Conservation (phyloP, 768 basidiomycete species). For the Boletus rufocinnamomeus region DNA sequence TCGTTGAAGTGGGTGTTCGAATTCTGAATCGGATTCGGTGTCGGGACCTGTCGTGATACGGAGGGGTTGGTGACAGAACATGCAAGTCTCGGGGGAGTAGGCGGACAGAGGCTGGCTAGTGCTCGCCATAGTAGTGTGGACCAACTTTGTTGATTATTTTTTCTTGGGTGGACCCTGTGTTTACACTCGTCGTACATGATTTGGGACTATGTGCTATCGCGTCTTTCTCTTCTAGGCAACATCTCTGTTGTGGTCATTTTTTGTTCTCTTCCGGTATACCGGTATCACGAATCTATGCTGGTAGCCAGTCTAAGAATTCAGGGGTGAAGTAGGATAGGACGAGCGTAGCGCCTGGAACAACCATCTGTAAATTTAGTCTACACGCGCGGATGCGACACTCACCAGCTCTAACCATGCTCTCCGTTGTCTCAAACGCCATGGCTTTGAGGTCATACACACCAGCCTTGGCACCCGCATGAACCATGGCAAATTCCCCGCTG, state of each 20-base stretch:
- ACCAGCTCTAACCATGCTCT: constrained; percentile 93
- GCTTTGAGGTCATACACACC: constrained; percentile 90
- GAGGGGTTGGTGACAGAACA: constrained; percentile 25
- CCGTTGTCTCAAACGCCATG: constrained; percentile 94
- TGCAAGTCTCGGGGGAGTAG: constrained; percentile 30
- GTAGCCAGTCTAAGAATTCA: constrained; percentile 88
- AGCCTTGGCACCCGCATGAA: constrained; percentile 88
- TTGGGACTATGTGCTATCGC: not conserved
- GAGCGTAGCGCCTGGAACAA: constrained; percentile 73
- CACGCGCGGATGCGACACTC: constrained; percentile 27
- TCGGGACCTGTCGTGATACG: constrained; percentile 11
- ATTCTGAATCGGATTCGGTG: constrained; percentile 8
- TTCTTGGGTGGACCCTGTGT: not conserved
- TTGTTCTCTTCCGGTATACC: not conserved
- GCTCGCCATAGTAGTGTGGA: constrained; percentile 5
- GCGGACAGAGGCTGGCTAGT: constrained; percentile 2
- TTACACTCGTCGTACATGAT: constrained; percentile 3
- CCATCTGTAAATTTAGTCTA: constrained; percentile 7
- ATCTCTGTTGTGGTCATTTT: not conserved
- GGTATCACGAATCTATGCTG: constrained; percentile 24
- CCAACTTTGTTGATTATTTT: not conserved
- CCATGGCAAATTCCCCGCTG: constrained; percentile 97
- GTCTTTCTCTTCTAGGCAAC: not conserved
- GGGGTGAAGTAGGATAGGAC: constrained; percentile 97
- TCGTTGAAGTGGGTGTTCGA: not conserved